Base-by-base conservation (phyloP, 2,329 filamentous ascomycete species). In the Dactylellina sp. region DNA sequence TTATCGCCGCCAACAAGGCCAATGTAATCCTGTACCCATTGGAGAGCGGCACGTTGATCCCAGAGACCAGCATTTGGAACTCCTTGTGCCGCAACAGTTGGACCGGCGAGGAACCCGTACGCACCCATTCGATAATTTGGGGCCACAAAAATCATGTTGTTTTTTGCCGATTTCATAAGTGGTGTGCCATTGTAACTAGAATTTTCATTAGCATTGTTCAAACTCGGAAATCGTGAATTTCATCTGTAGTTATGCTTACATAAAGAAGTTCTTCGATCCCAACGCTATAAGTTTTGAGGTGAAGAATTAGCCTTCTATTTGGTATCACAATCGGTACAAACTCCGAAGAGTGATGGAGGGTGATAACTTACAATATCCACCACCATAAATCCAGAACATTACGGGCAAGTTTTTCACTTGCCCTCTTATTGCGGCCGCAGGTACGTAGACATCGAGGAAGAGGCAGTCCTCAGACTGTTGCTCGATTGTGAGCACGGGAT, bases 1-100 rank as follows among this genome's bases (percentile, higher is more conserved):
- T 81, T 80, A 68, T 86, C 83, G n/a, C 85, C 85, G 7, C 83
- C 83, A 2, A 86, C 78, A 0, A 82, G 78, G 7, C 77, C 61
- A 44, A 86, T 83, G 75, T 85, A 81, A 50, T 83, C 79, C 49
- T 83, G 81, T 0, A 84, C 82, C 84, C 84, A 86, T 75, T 85
- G 78, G 18, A 86, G 80, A 1, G 82, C 81, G 2, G 82, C 81
- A 14, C 82, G 79, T 71, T 84, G 82, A 71, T 84, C 83, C 76
- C 82, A 81, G 28, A 83, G 77, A 9, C 81, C 81, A 3, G 82
- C 82, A 74, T 86, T 86, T 0, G 84, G 81, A 0, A 81, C 78
- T 0, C 80, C 83, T 2, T 81, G 78, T 0, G 77, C 70, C 70
- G 85, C 80, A 79, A 85, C 82, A 14, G 81, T 82, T 1, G 81